These are phyloP conservation scores for Pestalotiopsis sp. DNA, from an alignment of 2,329 filamentous ascomycete genomes.

Conservation along the genomic window DNA sequence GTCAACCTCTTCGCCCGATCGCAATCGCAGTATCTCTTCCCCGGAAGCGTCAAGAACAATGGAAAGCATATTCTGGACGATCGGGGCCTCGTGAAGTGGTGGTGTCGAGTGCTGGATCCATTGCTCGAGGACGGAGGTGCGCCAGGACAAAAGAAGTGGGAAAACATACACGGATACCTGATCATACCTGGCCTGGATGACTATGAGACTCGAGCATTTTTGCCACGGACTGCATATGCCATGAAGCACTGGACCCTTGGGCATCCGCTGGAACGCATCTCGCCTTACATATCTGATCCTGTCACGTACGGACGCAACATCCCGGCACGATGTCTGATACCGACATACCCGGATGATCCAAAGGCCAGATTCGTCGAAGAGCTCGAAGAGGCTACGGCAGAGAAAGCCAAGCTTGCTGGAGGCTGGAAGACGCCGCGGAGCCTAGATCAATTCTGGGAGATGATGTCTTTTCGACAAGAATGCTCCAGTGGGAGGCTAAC, in stretches of 20 bases:
- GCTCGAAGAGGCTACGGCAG: constrained; percentile 72
- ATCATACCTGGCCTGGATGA: constrained; percentile 84
- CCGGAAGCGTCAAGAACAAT: constrained; percentile 81
- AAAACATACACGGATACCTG: constrained; percentile 72
- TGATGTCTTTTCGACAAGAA: constrained; percentile 96
- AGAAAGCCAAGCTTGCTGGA: constrained; percentile 57
- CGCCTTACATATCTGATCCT: constrained; percentile 59
- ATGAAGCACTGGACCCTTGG: constrained; percentile 70
- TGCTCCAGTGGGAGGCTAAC: constrained; percentile 91
- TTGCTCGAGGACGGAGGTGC: constrained; percentile 56
- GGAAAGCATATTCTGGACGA: constrained; percentile 93
- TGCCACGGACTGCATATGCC: constrained; percentile 58
- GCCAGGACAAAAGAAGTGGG: constrained; percentile 40
- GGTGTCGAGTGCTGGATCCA: constrained; percentile 85
- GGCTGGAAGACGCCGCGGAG: constrained; percentile 83
- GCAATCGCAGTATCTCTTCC: constrained; percentile 93
- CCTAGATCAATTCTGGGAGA: constrained; percentile 95
- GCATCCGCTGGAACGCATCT: constrained; percentile 68
- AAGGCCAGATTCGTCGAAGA: constrained; percentile 90
- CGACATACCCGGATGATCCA: constrained; percentile 91
- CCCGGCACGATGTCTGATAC: constrained; percentile 82
- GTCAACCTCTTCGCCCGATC: constrained; percentile 91
- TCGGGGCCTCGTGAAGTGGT: constrained; percentile 89
- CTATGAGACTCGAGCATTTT: constrained; percentile 78
- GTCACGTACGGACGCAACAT: constrained; percentile 49